Base-by-base conservation (phyloP, 2,329 filamentous ascomycete genomes). In the Colletotrichum gloeosporioides region DNA sequence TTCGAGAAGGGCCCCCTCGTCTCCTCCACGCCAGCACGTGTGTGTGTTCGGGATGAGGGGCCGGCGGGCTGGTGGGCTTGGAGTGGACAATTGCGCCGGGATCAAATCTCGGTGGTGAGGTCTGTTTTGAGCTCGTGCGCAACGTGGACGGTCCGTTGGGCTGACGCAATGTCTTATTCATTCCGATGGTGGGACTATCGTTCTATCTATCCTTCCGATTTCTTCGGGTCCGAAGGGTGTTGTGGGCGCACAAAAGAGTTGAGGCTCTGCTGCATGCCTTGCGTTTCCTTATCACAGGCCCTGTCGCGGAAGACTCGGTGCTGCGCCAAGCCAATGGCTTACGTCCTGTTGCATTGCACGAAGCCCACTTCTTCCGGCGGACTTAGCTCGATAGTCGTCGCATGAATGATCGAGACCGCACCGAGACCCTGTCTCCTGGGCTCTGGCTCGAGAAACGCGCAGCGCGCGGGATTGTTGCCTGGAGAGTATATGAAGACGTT, bases 151-250 rank as follows among this genome's bases (percentile, higher is more conserved):
- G 39, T 57, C 25, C 13, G 13, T 63, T 18, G 53, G 29, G 69
- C 69, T 68, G 69, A 73, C 63, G 73, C 72, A 75, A 59, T 27
- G 29, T 39, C 69, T 57, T 32, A 32, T 62, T 67, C 22, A 31
- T 63, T 68, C 69, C 27, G 69, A 73, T 44, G 55, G 73, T 73
- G 69, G 69, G 31, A 71, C 55, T 63, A 63, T 65, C 18, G 18
- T 57, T 39, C 22, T 59, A 57, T 67, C 18, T 36, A 62, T 68
- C 64, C 65, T 69, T 63, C 27, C 49, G 10, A 53, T 69, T 32
- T 32, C 15, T 63, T 36, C 29, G 63, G 64, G 12, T 63, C 63
- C 34, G 55, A 34, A 59, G 18, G n/a, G 4, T 49, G 6, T 73
- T 25, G 31, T 39, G 62, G 55, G 34, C 55, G n/a, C 53, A 22